These are phyloP conservation scores for Ceratocystis albifundus DNA, from an alignment of 2,329 filamentous ascomycete genomes.

Conservation along the genomic window DNA sequence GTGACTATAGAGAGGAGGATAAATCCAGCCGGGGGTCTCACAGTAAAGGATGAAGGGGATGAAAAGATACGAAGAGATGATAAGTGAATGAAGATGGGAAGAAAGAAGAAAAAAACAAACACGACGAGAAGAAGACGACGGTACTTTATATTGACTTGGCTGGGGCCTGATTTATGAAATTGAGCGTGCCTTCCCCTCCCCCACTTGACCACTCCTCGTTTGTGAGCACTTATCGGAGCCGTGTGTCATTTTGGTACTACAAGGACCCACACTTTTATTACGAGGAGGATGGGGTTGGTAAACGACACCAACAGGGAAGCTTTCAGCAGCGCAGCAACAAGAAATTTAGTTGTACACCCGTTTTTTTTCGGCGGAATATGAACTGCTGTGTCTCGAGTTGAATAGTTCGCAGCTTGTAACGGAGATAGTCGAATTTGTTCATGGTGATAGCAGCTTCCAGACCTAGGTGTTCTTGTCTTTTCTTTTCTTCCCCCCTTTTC, in stretches of 20 bases:
- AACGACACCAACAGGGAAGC: background rate
- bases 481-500: background rate
- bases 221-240: background rate
- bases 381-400: too few species aligned
- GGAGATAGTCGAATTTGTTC: too few species aligned
- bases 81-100: background rate
- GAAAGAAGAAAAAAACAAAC: background rate
- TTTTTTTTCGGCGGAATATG: too few species aligned
- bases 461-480: background rate
- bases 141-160: background rate
- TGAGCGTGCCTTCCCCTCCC: constrained; percentile 1
- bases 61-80: background rate
- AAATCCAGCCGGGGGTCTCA: background rate
- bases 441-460: too few species aligned
- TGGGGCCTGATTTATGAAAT: background rate
- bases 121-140: background rate
- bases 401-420: too few species aligned
- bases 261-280: background rate
- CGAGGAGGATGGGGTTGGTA: background rate
- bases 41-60: background rate
- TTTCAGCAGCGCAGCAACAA: background rate
- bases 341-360: background rate
- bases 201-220: background rate
- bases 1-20: too few species aligned
- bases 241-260: background rate